Evolutionary conservation across 169 alveolate species (phyloP), one percentile per base, ranked within the genome.

Genomic region (Plasmodium inui): DNA sequence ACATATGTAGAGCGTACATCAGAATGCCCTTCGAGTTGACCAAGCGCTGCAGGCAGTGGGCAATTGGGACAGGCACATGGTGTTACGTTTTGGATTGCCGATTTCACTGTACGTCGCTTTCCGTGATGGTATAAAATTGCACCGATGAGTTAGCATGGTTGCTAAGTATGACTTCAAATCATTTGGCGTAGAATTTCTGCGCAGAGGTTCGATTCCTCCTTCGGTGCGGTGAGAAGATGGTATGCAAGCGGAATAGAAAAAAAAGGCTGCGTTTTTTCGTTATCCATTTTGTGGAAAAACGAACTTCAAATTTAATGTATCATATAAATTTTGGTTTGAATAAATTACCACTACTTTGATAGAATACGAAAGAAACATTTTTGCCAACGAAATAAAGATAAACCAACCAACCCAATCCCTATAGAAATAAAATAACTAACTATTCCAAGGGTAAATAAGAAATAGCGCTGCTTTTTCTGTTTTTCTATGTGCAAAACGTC

Each of bases 181-280:
- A 89, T 89, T 70, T 41, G 88, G 90, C 90, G 94, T 89, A 89
- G 90, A 22, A 30, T 44, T 39, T 17, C 90, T 89, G 90, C 94
- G 90, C 90, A 89, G 94, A 81, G 94, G 94, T 89, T 89, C 94
- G 94, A 89, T 89, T 89, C 94, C 94, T 89, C 94, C 94, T 89
- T 89, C 94, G 94, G 90, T 89, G 94, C 94, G 93, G 6, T 19
- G 2, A n/a, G 53, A 83, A 30, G 26, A 22, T n/a, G n/a, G 53
- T 61, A 2, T 9, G 74, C 34, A 4, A 0, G 74, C 8, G 19
- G 0, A 61, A 4, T 10, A 44, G 0, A 61, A 4, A 44, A 44
- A 10, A 44, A 57, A 12, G 34, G 30, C 17, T 17, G 10, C 17
- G 9, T 79, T 79, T 34, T 17, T 4, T 14, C 19, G 55, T 12